phyloP scores from a whole-genome alignment of 805 yeast species.

The Zygosaccharomyces gambellarensis region DNA sequence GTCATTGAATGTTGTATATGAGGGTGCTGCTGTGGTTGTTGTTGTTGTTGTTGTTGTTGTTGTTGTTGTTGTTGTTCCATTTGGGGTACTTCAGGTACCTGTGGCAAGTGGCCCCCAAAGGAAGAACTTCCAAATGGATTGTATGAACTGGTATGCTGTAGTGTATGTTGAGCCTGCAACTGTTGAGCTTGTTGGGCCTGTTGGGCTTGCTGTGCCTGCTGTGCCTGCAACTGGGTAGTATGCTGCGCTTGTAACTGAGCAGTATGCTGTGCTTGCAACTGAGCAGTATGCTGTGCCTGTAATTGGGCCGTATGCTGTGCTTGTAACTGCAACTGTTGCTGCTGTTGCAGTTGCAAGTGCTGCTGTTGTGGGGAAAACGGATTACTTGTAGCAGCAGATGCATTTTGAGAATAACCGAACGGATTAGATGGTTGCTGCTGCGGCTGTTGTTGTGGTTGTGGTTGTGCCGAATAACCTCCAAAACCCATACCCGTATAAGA shows the following conservation, averaged over 20 bases:
- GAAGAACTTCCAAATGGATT: background rate
- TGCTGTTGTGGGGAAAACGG: constrained; percentile 12
- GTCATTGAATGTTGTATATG: constrained; percentile 1
- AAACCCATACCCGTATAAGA: constrained; percentile 55
- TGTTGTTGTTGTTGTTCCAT: background rate
- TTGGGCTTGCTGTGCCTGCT: constrained; percentile 7
- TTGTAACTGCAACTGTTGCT: constrained; percentile 11
- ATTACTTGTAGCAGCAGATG: constrained; percentile 8
- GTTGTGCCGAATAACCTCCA: constrained; percentile 42
- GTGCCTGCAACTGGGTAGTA: constrained; percentile 11
- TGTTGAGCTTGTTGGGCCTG: constrained; percentile 7
- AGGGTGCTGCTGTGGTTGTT: constrained; percentile 2
- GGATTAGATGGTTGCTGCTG: constrained; percentile 35
- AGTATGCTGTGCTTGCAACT: background rate
- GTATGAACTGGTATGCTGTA: constrained; percentile 6
- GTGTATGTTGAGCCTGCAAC: constrained; percentile 13
- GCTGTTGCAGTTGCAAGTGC: constrained; percentile 5
- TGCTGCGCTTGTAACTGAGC: constrained; percentile 14
- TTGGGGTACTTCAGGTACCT: background rate
- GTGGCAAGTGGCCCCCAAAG: background rate
- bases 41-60: constrained; percentile 1
- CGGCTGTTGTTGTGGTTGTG: constrained; percentile 31
- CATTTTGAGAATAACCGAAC: constrained; percentile 30
- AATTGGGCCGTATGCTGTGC: constrained; percentile 4
- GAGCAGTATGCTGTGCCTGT: background rate